Evolutionary conservation across 495 filamentous ascomycete genomes (phyloP), one percentile per base, ranked within the genome.

Genomic region (Sphaerosporella brunnea): DNA sequence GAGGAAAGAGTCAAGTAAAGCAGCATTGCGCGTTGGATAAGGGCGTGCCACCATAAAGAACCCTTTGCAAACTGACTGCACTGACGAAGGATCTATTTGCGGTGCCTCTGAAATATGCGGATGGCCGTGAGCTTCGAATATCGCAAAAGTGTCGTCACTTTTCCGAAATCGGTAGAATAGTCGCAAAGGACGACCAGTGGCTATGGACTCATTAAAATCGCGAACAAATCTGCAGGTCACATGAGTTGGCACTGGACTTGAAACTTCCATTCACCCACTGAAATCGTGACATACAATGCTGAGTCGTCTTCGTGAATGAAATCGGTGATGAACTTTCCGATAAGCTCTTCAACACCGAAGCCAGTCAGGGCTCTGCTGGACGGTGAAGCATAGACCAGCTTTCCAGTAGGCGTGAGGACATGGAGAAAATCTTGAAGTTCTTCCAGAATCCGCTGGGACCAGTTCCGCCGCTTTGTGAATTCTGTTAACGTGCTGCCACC

Each of bases 31-130:
- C 39, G 80, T 90, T 4, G 85, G 86, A 62, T 95, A 93, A 8
- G 85, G 90, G 18, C 90, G 73, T 20, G 84, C 77, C 75, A 93
- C 83, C 68, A 97, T 82, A 63, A 96, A 94, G 58, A 94, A 80
- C 15, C 88, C 87, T 51, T 80, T 74, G 64, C 88, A 94, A 53
- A 78, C 79, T 2, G 77, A 73, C 23, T 75, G 68, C 45, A 69
- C 68, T 46, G 78, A 77, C 30, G 68, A 71, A 0, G 73, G 71
- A 50, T 77, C 78, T 46, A 77, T 79, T 43, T 54, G 55, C 1
- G 55, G 51, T 15, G 69, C 67, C n/a, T 73, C 72, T 15, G 79
- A 74, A 47, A 94, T 73, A 64, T 97, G 90, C 21, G 88, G 82
- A 58, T 97, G 90, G 5, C 90, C 90, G 54, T 85, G 77, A 4